Percentiles rank a stretch among this genome's conserved stretches.
Conservation (phyloP, 2,329 filamentous ascomycete genomes). For the Hypoxylon sp. region DNA sequence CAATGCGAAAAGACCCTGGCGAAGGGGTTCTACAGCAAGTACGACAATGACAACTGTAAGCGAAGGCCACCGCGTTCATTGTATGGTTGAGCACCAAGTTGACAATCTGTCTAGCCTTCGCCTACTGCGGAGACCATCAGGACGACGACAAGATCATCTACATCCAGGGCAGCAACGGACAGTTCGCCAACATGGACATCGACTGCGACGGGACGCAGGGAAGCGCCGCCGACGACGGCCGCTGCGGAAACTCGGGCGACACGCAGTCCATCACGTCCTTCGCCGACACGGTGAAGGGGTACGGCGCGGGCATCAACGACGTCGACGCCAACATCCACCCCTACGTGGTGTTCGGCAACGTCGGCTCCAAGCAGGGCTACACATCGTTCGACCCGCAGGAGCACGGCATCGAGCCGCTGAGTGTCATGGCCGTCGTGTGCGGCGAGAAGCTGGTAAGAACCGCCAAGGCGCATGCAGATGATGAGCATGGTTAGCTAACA, state of each 20-base stretch:
- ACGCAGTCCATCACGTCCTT: conserved; percentile 56
- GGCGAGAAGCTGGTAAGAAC: conserved; percentile 51
- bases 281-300: conserved; percentile 45
- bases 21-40: conserved; percentile 51
- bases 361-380: conserved; percentile 42
- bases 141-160: conserved; percentile 50
- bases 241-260: conserved; percentile 54
- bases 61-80: neutral
- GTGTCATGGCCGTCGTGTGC: conserved; percentile 61
- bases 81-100: neutral
- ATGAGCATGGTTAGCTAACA: neutral
- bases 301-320: conserved; percentile 47
- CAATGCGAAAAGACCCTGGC: conserved; percentile 51
- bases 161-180: conserved; percentile 50
- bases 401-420: conserved; percentile 55
- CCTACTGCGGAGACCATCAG: conserved; percentile 55
- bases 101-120: conserved; percentile 24
- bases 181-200: conserved; percentile 63
- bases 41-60: conserved; percentile 49
- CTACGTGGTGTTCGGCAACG: conserved; percentile 60
- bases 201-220: conserved; percentile 63
- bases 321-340: conserved; percentile 57
- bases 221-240: conserved; percentile 50
- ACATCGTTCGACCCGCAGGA: conserved; percentile 49
- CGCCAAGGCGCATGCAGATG: neutral